These are phyloP conservation scores for Yamagishiella unicocca DNA, from an alignment of 139 green algal genomes.

Conservation along the genomic window DNA sequence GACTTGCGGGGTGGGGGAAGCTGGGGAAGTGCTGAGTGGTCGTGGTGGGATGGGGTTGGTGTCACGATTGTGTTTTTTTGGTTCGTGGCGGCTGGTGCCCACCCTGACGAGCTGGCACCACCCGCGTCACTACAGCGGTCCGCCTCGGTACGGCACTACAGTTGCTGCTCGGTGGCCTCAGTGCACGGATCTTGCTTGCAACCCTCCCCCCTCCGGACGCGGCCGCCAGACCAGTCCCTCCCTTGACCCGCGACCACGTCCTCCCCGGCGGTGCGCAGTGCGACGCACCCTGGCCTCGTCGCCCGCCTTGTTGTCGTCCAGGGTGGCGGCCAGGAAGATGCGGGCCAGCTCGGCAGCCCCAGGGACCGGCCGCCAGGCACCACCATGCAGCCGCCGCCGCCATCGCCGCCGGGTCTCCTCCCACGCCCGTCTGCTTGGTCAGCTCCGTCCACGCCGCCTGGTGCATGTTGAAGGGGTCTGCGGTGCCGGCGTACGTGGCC, in stretches of 20 bases:
- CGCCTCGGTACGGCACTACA: no score
- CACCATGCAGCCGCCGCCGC: constrained; percentile 45
- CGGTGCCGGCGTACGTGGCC: constrained; percentile 14
- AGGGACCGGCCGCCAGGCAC: constrained; percentile 50
- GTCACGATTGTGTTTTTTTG: no score
- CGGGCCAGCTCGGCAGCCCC: constrained; percentile 68
- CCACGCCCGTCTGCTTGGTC: constrained; percentile 34
- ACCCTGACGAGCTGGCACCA: no score
- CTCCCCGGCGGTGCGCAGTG: background rate
- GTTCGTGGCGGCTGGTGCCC: no score
- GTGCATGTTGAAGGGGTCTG: constrained; percentile 54
- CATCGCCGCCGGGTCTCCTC: background rate
- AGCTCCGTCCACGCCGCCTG: constrained; percentile 64
- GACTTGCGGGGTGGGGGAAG: background rate
- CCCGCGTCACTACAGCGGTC: no score
- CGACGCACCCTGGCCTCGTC: constrained; percentile 32
- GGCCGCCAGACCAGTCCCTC: background rate
- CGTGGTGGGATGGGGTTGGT: no score
- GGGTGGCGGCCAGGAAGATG: constrained; percentile 63
- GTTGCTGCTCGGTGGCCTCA: no score
- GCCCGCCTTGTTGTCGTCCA: constrained; percentile 51
- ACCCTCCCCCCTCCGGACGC: background rate
- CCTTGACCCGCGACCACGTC: background rate
- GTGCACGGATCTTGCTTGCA: background rate
- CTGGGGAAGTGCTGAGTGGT: no score